Evolutionary conservation across 2,329 filamentous ascomycete genomes (phyloP).

Genomic region (Cytospora schulzeri): DNA sequence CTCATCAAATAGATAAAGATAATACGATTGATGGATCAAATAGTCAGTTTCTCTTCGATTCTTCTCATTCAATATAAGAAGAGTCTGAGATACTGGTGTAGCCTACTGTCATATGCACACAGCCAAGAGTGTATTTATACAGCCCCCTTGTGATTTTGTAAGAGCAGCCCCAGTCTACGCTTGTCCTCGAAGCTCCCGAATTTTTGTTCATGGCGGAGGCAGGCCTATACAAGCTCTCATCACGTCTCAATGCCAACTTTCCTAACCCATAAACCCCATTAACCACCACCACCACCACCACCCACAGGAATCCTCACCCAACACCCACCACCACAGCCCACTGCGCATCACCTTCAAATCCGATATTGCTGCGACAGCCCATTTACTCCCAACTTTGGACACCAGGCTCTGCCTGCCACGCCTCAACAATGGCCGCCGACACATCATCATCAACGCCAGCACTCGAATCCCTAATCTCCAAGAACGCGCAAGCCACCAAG

Average conservation of each 20-base stretch:
- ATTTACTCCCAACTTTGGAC: neutral
- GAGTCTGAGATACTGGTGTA: neutral
- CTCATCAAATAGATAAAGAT: neutral
- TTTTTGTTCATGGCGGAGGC: neutral
- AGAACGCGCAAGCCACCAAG: constrained; percentile 46
- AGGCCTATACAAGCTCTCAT: neutral
- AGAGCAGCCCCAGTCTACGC: neutral
- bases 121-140: neutral
- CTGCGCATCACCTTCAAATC: neutral
- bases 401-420: constrained; percentile 12
- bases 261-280: neutral
- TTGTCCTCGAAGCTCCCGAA: neutral
- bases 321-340: neutral
- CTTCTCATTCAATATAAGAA: neutral
- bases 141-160: constrained; percentile 27
- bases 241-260: neutral
- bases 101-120: neutral
- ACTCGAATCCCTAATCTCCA: constrained; percentile 42
- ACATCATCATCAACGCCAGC: constrained; percentile 35
- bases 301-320: neutral
- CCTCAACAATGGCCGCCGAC: constrained; percentile 35
- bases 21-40: neutral
- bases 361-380: too few relatives aligned
- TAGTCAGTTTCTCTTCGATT: neutral
- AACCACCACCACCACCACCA: neutral